Evolutionary conservation across 2,329 filamentous ascomycete genomes (phyloP).

Genomic region (Shiraia sp.): DNA sequence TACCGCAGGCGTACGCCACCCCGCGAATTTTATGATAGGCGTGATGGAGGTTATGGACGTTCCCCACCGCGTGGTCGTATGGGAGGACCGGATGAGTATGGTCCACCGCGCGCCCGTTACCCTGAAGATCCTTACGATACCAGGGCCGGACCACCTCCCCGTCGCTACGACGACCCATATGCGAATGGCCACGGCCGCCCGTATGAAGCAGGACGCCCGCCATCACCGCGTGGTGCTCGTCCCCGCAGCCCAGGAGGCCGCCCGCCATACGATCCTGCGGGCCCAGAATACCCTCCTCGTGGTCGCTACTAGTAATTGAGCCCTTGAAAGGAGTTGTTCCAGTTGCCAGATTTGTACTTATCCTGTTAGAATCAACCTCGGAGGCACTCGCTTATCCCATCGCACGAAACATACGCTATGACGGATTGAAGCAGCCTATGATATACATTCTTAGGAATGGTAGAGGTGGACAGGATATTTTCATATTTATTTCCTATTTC

Average conservation of each 20-base stretch:
- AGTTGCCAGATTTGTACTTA: slow-evolving; percentile 2
- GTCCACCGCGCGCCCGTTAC: slow-evolving; percentile 64
- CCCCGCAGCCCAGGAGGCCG: slow-evolving; percentile 61
- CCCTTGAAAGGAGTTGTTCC: neutral
- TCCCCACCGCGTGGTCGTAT: slow-evolving; percentile 69
- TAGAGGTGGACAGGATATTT: neutral
- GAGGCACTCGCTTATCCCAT: neutral
- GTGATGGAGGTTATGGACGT: slow-evolving; percentile 62
- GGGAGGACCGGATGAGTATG: slow-evolving; percentile 70
- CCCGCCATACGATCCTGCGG: slow-evolving; percentile 54
- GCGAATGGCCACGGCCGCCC: slow-evolving; percentile 61
- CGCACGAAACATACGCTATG: neutral
- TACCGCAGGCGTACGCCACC: slow-evolving; percentile 80
- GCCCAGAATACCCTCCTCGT: slow-evolving; percentile 52
- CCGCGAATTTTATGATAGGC: slow-evolving; percentile 84
- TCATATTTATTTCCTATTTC: neutral
- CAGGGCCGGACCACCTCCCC: slow-evolving; percentile 58
- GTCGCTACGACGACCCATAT: slow-evolving; percentile 63
- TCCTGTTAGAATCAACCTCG: slow-evolving; percentile 1
- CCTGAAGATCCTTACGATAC: slow-evolving; percentile 76
- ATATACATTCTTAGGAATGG: neutral
- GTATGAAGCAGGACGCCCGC: slow-evolving; percentile 55
- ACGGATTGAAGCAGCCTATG: neutral
- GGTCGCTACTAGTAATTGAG: slow-evolving; percentile 36
- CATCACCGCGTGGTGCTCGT: slow-evolving; percentile 44